phyloP scores from a whole-genome alignment of 805 yeast genomes.

The Myxozyma monticola region DNA sequence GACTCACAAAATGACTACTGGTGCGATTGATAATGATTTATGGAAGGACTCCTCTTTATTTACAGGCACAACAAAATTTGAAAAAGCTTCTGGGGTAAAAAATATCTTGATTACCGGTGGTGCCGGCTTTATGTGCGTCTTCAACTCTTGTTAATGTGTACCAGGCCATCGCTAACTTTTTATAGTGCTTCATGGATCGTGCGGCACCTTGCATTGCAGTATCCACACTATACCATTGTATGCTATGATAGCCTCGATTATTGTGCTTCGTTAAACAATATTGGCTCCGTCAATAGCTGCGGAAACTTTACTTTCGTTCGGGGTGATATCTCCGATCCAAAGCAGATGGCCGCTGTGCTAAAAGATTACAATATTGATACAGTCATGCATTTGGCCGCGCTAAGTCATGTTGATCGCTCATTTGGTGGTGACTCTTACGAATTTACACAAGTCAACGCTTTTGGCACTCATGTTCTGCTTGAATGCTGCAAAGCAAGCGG shows the following conservation, averaged over 20 bases:
- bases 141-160: background rate
- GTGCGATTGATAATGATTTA: background rate
- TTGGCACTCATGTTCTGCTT: conserved; percentile 50
- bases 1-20: background rate
- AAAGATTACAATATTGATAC: conserved; percentile 36
- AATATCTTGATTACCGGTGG: conserved; percentile 54
- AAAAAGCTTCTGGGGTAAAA: background rate
- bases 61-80: conserved; percentile 24
- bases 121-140: conserved; percentile 52
- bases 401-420: conserved; percentile 55
- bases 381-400: conserved; percentile 57
- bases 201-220: conserved; percentile 38
- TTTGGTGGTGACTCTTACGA: conserved; percentile 45
- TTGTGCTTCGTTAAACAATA: conserved; percentile 43
- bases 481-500: conserved; percentile 42
- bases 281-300: conserved; percentile 36
- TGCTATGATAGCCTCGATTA: conserved; percentile 52
- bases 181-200: conserved; percentile 49
- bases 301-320: conserved; percentile 35
- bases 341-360: conserved; percentile 32
- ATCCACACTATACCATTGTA: conserved; percentile 40
- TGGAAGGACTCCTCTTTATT: conserved; percentile 23
- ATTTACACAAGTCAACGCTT: conserved; percentile 49
- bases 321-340: conserved; percentile 43
- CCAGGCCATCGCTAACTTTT: background rate